phyloP scores from a whole-genome alignment of 2,329 filamentous ascomycete genomes.

The Cladorrhinum sp. region DNA sequence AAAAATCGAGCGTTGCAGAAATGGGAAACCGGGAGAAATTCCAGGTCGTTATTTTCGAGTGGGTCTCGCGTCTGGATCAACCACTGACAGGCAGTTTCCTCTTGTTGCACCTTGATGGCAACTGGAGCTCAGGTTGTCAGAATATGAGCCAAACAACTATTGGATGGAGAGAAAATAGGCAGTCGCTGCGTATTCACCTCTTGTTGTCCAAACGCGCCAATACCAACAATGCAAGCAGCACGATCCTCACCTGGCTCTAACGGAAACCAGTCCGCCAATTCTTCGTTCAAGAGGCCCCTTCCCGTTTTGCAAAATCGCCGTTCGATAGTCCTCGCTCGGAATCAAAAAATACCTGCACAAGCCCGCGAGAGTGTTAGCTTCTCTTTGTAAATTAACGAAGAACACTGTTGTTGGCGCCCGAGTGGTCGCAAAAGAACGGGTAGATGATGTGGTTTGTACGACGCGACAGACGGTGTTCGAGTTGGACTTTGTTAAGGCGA shows the following conservation, averaged over 20 bases:
- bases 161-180: neutral
- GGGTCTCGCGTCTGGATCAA: slow-evolving; percentile 5
- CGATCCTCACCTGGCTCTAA: neutral
- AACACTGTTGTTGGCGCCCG: neutral
- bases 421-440: neutral
- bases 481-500: neutral
- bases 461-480: neutral
- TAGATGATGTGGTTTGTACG: slow-evolving; percentile 9
- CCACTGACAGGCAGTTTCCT: slow-evolving; percentile 1
- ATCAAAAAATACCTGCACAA: neutral
- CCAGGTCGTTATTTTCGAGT: slow-evolving; percentile 5
- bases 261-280: neutral
- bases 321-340: neutral
- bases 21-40: slow-evolving; percentile 4
- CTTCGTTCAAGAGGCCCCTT: neutral
- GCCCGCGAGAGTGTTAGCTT: neutral
- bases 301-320: neutral
- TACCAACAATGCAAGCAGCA: neutral
- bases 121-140: neutral
- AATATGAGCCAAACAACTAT: neutral
- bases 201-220: neutral
- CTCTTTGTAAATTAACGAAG: neutral
- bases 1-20: slow-evolving; percentile 2
- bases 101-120: slow-evolving; percentile 9
- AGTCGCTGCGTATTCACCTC: neutral